Evolutionary conservation across 2,329 filamentous ascomycete genomes (phyloP), one percentile per base, ranked within the genome.

Genomic region (Alternaria hordeiaustralica): DNA sequence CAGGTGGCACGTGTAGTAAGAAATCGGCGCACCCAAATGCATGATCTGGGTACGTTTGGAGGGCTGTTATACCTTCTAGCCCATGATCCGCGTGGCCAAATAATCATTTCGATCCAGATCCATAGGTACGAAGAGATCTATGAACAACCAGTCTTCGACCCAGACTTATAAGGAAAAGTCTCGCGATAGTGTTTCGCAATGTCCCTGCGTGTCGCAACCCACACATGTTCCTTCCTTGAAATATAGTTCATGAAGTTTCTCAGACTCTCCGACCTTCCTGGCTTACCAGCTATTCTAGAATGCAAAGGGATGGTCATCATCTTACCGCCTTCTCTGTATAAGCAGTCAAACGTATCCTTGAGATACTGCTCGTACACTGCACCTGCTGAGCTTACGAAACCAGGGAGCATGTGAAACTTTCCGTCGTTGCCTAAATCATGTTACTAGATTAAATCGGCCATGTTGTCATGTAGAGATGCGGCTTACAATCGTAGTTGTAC

Each of bases 291-390:
- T 60, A 85, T 84, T 11, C 84, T 79, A 63, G 84, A 86, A 69
- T 87, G 85, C 25, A 87, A 71, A 3, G 83, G 84, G 26, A 87
- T 82, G 0, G 85, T 87, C 85, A 87, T 87, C 85, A 87, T 87
- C 18, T 80, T 80, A 46, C 79, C 72, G 1, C 84, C 84, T 68
- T 87, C 85, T 25, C 83, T 82, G 62, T 87, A 86, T 20, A 87
- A 70, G 43, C 85, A 82, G 67, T 87, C 86, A 58, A 87, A 87
- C 0, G 85, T 84, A 20, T 82, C 82, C 74, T 85, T 84, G 18
- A 87, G 64, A 65, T 87, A 83, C 36, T 81, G 73, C 55, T 81
- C 81, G 55, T 82, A 83, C 6, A 75, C 72, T 11, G 75, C 69
- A 15, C 77, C 81, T 23, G 78, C 78, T 13, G 75, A 79, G 45